Evolutionary conservation across 805 yeast species (phyloP), one percentile per base, ranked within the genome.

Genomic region (Metschnikowia lachancei): DNA sequence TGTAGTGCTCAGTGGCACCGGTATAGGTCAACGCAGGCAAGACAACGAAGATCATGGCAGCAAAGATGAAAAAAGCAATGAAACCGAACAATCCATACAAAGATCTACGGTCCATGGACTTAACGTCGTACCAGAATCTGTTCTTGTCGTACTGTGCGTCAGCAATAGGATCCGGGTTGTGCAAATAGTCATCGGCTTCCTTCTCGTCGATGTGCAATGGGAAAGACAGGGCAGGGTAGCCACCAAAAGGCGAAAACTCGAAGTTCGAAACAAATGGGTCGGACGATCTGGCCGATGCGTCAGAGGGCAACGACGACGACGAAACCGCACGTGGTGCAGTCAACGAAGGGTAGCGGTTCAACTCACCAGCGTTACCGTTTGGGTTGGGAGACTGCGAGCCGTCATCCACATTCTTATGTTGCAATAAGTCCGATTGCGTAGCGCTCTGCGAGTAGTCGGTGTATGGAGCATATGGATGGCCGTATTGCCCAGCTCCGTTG

Each of bases 91-190:
- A 61, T 2, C 89, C 91, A 47, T 79, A 76, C 9, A 74, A 58
- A 0, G 90, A 81, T 54, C 82, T 71, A 58, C 64, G 76, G 62
- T 84, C 90, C 80, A 85, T 73, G 57, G 76, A 61, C 65, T 81
- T 85, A 52, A 86, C 64, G 66, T 86, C 94, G 45, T 80, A 60
- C 48, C 69, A 56, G 57, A 86, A 80, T 56, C 89, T 70, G 61
- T 83, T 79, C 52, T 81, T 84, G 56, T 89, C 95, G 58, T 84
- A 81, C 49, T 83, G 80, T 18, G 95, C 96, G 63, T 94, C 99
- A 37, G 82, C 87, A 31, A 90, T 84, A 9, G 97, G 97, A 65
- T 92, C 97, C 1, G 98, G 98, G 66, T 92, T 94, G 67, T 92
- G 98, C 54, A 94, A 64, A 61, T 88, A 91, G 66, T 92, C 99